Evolutionary conservation across 1,284 basidiomycete genomes (phyloP).

Genomic region (Blastosporella zonata): DNA sequence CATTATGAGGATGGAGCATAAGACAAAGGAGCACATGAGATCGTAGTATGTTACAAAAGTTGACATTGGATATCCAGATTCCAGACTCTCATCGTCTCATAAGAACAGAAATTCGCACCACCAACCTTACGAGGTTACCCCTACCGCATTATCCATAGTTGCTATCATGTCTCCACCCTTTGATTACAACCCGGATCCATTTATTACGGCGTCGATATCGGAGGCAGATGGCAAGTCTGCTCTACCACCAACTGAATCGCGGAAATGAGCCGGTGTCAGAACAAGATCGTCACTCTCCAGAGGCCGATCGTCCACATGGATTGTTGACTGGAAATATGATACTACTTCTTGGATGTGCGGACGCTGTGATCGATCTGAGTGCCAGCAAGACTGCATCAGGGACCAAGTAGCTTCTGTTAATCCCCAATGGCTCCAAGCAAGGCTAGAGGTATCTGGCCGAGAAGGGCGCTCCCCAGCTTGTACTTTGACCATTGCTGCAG

Average conservation of each 20-base stretch:
- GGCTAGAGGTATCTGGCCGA: slow-evolving; percentile 5
- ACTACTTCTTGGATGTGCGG: not conserved
- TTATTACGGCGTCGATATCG: not conserved
- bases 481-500: slow-evolving; percentile 8
- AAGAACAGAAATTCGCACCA: too few relatives aligned
- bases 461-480: slow-evolving; percentile 9
- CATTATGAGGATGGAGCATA: too few relatives aligned
- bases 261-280: not conserved
- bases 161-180: too few relatives aligned
- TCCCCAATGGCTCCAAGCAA: slow-evolving; percentile 9
- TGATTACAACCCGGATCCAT: not conserved
- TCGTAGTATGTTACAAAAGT: too few relatives aligned
- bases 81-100: too few relatives aligned
- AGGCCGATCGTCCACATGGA: not conserved
- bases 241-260: slow-evolving; percentile 1
- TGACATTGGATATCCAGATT: too few relatives aligned
- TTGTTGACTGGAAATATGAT: not conserved
- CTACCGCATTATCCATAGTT: too few relatives aligned
- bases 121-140: too few relatives aligned
- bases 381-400: not conserved
- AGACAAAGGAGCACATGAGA: too few relatives aligned
- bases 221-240: not conserved
- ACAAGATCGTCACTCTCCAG: not conserved
- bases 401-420: slow-evolving; percentile 1
- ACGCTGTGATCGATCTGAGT: not conserved